Evolutionary conservation across 805 yeast genomes (phyloP), one percentile per base, ranked within the genome.

Genomic region (Yarrowia yakushimensis): DNA sequence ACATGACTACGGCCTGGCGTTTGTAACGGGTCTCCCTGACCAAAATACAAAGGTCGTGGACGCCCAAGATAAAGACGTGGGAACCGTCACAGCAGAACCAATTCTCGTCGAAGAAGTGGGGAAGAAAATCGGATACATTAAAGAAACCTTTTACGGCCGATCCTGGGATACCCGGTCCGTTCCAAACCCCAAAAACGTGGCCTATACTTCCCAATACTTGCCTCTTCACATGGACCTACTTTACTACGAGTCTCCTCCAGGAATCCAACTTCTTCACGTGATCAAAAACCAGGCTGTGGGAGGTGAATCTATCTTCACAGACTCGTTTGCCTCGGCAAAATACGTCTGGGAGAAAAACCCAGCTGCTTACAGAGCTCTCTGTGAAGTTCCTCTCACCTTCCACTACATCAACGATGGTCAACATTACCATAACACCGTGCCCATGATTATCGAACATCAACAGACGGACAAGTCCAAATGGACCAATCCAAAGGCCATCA

Each of bases 201-300:
- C 92, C 4, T 82, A 86, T 69, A 85, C 94, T 4, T 77, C 80
- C 55, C 78, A 78, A 9, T 81, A 81, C 67, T 77, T 88, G 41
- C 91, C 91, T 2, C 76, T 88, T 55, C 96, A 88, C 68, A 88
- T 86, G 87, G 94, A 88, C 69, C 77, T 88, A 25, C 77, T 85
- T 48, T 88, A 87, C 73, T 84, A 87, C 69, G 92, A 88, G 70
- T 83, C 90, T 11, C 92, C 92, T 2, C 96, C 96, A 1, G 93
- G 93, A 0, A 74, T 88, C 45, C 92, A 88, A 71, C 71, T 86
- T 39, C 76, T 88, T 45, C 94, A 88, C 67, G 79, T 82, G 36
- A 69, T 77, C 41, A 68, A 72, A 22, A 75, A 74, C 65, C 67
- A 69, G 20, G 81, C 86, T 11, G 67, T 67, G 10, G 91, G 90